phyloP scores from a whole-genome alignment of 257 asterid genomes.

The Fraxinus quadrangulata region DNA sequence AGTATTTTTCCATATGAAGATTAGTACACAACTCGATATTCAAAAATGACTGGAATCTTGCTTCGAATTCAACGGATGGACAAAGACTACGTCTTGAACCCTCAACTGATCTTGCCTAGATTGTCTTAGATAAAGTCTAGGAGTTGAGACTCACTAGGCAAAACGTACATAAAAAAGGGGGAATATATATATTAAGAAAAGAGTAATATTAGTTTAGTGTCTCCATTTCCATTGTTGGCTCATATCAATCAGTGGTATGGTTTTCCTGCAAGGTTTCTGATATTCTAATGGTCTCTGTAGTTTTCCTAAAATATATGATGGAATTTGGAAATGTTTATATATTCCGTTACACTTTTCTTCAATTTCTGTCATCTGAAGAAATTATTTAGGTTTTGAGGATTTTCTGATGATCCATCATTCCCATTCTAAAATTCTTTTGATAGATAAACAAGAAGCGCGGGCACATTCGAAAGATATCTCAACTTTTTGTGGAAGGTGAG shows the following conservation, averaged over 20 bases:
- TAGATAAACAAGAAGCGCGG: constrained; percentile 85
- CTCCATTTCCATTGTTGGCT: constrained; percentile 4
- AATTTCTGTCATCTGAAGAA: neutral
- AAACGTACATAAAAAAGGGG: too few relatives aligned
- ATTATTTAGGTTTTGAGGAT: constrained; percentile 9
- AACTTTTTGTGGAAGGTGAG: constrained; percentile 91
- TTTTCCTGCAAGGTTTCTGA: neutral
- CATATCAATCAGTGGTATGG: constrained; percentile 4
- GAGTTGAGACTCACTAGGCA: too few relatives aligned
- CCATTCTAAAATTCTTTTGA: constrained; percentile 9
- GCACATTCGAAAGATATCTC: constrained; percentile 83
- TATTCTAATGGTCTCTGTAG: neutral
- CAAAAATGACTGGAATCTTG: too few relatives aligned
- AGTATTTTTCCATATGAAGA: constrained; percentile 9
- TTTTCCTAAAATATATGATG: constrained; percentile 1
- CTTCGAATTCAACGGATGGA: too few relatives aligned
- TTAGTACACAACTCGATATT: too few relatives aligned
- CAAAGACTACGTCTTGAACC: too few relatives aligned
- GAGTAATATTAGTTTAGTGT: neutral
- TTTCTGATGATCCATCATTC: constrained; percentile 16
- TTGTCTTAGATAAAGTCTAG: neutral
- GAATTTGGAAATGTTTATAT: neutral
- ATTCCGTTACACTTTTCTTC: neutral
- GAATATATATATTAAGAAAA: too few relatives aligned
- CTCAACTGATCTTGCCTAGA: too few relatives aligned